Evolutionary conservation across 2,329 filamentous ascomycete genomes (phyloP).

Genomic region (Cladobotryum mycophilum): DNA sequence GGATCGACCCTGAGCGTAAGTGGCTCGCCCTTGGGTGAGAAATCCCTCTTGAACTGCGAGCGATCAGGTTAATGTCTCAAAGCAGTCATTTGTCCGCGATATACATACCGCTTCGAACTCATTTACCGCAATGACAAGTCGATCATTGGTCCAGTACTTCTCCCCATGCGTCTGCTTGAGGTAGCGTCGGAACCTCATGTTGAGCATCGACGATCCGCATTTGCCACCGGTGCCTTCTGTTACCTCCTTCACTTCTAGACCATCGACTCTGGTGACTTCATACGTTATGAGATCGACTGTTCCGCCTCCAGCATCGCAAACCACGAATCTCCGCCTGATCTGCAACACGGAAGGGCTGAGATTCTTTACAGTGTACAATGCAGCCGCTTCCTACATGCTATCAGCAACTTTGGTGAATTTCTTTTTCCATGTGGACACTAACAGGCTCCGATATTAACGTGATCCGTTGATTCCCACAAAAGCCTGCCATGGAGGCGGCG

Average conservation of each 20-base stretch:
- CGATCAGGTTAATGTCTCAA: constrained; percentile 2
- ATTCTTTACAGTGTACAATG: constrained; percentile 41
- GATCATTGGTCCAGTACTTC: constrained; percentile 37
- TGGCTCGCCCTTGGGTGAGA: constrained; percentile 29
- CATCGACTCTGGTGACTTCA: constrained; percentile 35
- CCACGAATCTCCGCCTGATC: constrained; percentile 42
- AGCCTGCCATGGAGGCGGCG: constrained; percentile 32
- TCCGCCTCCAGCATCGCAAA: constrained; percentile 49
- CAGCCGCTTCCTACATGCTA: constrained; percentile 39
- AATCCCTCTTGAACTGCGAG: constrained; percentile 33
- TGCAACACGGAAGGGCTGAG: constrained; percentile 36
- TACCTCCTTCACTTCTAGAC: constrained; percentile 42
- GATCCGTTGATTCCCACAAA: constrained; percentile 36
- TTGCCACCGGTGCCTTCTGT: constrained; percentile 42
- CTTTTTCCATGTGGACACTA: constrained; percentile 9
- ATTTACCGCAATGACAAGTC: constrained; percentile 34
- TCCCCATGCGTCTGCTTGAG: constrained; percentile 37
- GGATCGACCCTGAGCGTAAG: constrained; percentile 29
- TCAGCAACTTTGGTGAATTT: constrained; percentile 4
- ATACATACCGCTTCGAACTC: constrained; percentile 35
- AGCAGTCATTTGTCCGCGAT: constrained; percentile 33
- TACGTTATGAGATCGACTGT: constrained; percentile 51
- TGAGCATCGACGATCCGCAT: constrained; percentile 45
- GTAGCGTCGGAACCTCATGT: constrained; percentile 40
- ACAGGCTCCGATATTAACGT: constrained; percentile 45